Percentiles rank a stretch among this genome's conserved stretches.
These are phyloP conservation scores for Fusarium beomiforme DNA, from an alignment of 2,329 filamentous ascomycete genomes.

Conservation along the genomic window DNA sequence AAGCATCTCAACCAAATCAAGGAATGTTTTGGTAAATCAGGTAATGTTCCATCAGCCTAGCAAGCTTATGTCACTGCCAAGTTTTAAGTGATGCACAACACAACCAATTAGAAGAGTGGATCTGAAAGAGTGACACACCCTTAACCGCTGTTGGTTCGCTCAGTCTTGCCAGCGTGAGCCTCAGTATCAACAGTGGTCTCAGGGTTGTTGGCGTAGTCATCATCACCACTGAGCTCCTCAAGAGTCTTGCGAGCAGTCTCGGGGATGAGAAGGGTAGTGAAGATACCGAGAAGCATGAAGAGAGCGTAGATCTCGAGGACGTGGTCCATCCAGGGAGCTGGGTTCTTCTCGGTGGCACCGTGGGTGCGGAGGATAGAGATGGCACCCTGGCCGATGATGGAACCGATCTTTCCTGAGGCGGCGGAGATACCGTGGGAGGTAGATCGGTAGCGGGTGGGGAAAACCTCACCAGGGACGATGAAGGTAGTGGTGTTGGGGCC, in stretches of 20 bases:
- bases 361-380: slow-evolving; percentile 63
- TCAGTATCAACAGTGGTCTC: slow-evolving; percentile 18
- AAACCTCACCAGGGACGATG: slow-evolving; percentile 66
- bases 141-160: slow-evolving; percentile 31
- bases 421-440: slow-evolving; percentile 68
- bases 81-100: not conserved
- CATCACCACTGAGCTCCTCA: slow-evolving; percentile 64
- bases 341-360: slow-evolving; percentile 52
- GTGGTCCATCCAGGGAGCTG: slow-evolving; percentile 76
- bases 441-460: slow-evolving; percentile 66
- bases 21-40: not conserved
- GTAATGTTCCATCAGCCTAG: not conserved
- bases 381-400: slow-evolving; percentile 66
- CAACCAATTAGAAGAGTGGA: not conserved
- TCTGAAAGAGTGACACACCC: not conserved
- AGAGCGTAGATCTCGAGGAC: slow-evolving; percentile 79
- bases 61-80: not conserved
- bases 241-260: slow-evolving; percentile 81
- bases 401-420: slow-evolving; percentile 64
- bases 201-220: slow-evolving; percentile 43
- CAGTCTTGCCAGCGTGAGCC: slow-evolving; percentile 18
- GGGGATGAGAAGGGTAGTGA: slow-evolving; percentile 75
- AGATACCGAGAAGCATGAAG: slow-evolving; percentile 79
- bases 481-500: slow-evolving; percentile 67
- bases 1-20: not conserved